Percentiles rank a stretch among this genome's conserved stretches.
Conservation (phyloP, 2,329 filamentous ascomycete species). For the Penicillium sp. region DNA sequence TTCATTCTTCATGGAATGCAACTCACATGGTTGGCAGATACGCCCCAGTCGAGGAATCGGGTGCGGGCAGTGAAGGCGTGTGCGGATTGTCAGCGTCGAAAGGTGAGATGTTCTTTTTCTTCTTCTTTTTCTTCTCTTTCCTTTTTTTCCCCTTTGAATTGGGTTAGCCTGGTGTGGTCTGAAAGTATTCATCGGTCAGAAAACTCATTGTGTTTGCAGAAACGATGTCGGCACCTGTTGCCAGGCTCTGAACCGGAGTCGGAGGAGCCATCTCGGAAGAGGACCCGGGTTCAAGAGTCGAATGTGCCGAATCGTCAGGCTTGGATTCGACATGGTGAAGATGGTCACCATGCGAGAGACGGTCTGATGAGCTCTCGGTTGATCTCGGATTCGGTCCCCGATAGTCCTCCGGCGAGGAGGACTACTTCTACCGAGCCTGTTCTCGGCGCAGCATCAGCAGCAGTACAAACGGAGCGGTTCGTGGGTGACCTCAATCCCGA, state of each 20-base stretch:
- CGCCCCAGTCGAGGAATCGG: conserved; percentile 28
- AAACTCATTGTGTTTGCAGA: conserved; percentile 14
- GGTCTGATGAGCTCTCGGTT: too few relatives aligned
- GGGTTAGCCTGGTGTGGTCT: too few relatives aligned
- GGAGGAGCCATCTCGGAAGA: background rate
- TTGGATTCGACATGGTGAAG: too few relatives aligned
- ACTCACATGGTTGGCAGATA: conserved; percentile 32
- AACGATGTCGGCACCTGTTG: conserved; percentile 28
- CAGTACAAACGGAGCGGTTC: conserved; percentile 26
- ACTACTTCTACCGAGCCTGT: conserved; percentile 4
- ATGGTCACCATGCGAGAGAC: too few relatives aligned
- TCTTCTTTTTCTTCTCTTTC: too few relatives aligned
- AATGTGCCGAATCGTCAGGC: too few relatives aligned
- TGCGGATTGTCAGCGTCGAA: conserved; percentile 28
- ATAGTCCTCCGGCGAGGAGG: conserved; percentile 1
- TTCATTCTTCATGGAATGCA: conserved; percentile 20
- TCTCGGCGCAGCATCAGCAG: conserved; percentile 9
- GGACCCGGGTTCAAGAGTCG: background rate
- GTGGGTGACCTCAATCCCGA: conserved; percentile 40
- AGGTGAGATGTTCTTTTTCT: conserved; percentile 15
- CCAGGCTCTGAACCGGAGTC: conserved; percentile 6
- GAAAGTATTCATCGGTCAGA: too few relatives aligned
- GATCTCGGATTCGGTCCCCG: background rate
- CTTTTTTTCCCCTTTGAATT: too few relatives aligned
- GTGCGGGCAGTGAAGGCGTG: conserved; percentile 28